Conservation (phyloP, 495 filamentous ascomycete genomes). For the Penicillium arizonense region DNA sequence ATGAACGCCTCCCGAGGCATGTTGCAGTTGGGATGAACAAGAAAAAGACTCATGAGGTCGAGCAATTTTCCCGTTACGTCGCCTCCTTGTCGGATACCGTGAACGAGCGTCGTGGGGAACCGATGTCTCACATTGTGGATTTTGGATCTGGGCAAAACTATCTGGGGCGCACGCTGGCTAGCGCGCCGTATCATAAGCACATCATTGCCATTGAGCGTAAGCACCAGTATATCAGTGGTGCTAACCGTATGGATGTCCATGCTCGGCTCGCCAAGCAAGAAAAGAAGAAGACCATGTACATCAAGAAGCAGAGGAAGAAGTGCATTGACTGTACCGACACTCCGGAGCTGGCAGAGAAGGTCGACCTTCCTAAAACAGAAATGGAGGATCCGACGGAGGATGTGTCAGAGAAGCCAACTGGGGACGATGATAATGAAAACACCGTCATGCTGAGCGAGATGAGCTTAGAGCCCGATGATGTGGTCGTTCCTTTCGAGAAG, state of each 20-base stretch:
- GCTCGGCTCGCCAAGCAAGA: slow-evolving; percentile 69
- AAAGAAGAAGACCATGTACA: slow-evolving; percentile 43
- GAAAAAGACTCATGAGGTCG: slow-evolving; percentile 92
- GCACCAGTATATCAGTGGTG: slow-evolving; percentile 79
- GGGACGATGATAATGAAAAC: slow-evolving; percentile 30
- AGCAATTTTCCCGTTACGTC: slow-evolving; percentile 64
- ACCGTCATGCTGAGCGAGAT: slow-evolving; percentile 40
- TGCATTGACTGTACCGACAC: slow-evolving; percentile 40
- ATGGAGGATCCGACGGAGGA: slow-evolving; percentile 17
- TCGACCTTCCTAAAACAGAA: slow-evolving; percentile 15
- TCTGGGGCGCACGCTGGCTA: slow-evolving; percentile 82
- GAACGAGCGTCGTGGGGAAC: slow-evolving; percentile 44
- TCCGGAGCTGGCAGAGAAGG: slow-evolving; percentile 30
- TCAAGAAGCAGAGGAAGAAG: slow-evolving; percentile 74
- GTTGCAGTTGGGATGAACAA: slow-evolving; percentile 89
- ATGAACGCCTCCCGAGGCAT: slow-evolving; percentile 55
- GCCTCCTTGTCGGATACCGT: slow-evolving; percentile 52
- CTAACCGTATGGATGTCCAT: slow-evolving; percentile 74
- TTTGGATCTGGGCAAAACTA: slow-evolving; percentile 98
- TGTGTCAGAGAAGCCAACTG: slow-evolving; percentile 35
- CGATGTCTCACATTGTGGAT: slow-evolving; percentile 86
- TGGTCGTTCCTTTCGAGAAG: slow-evolving; percentile 12
- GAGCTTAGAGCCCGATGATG: slow-evolving; percentile 33
- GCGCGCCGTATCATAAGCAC: slow-evolving; percentile 76
- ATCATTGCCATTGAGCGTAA: slow-evolving; percentile 91